A percentile compares a stretch with the other conserved stretches of the same genome.
These are phyloP conservation scores for Pilaira anomala DNA, from an alignment of 192 early-diverging fungal genomes.

Conservation along the genomic window DNA sequence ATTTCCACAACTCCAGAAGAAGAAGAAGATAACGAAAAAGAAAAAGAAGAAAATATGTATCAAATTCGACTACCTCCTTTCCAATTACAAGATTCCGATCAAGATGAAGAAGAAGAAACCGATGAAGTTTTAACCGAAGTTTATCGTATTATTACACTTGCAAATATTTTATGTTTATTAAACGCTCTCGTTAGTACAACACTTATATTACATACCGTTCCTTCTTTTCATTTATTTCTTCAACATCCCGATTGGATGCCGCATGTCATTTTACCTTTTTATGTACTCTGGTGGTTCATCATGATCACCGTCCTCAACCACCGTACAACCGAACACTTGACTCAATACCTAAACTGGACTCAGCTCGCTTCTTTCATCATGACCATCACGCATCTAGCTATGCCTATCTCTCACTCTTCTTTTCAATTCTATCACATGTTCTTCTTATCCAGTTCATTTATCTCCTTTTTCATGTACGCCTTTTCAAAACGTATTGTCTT, in stretches of 20 bases:
- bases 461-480: neutral
- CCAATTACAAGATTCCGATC: neutral
- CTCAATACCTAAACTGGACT: neutral
- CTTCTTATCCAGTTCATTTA: neutral
- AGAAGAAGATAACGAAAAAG: neutral
- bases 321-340: neutral
- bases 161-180: constrained; percentile 1
- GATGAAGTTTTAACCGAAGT: neutral
- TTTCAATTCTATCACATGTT: neutral
- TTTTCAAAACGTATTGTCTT: neutral
- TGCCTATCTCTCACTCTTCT: neutral
- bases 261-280: neutral
- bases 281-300: neutral
- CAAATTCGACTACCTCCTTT: neutral
- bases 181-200: constrained; percentile 1
- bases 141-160: neutral
- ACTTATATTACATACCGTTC: constrained; percentile 5
- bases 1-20: neutral
- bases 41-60: neutral
- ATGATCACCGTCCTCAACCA: neutral
- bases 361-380: neutral
- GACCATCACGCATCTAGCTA: neutral
- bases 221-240: neutral
- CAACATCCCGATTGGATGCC: neutral
- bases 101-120: constrained; percentile 5